Evolutionary conservation across 768 basidiomycete species (phyloP).

Genomic region (Xerocomellus chrysenteron): DNA sequence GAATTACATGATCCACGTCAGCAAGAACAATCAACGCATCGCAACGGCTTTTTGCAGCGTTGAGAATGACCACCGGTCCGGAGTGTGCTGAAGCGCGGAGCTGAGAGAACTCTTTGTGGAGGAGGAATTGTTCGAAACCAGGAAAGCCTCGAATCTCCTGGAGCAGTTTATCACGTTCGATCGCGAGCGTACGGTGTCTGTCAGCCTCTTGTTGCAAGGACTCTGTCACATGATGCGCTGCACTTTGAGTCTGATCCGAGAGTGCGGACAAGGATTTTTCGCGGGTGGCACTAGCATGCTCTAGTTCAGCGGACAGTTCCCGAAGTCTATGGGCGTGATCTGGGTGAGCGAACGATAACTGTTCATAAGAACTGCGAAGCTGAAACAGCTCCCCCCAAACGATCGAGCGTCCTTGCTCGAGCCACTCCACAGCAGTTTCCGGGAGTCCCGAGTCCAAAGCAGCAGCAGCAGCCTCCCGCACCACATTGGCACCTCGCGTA

Average conservation of each 20-base stretch:
- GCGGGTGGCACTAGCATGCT: neutral
- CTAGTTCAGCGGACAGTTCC: neutral
- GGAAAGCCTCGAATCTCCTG: too few species aligned
- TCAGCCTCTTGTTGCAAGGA: too few species aligned
- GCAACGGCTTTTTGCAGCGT: too few species aligned
- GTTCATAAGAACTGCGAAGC: slow-evolving; percentile 10
- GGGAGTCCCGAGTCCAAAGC: slow-evolving; percentile 12
- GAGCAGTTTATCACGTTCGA: too few species aligned
- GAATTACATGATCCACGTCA: too few species aligned
- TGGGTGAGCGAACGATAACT: neutral
- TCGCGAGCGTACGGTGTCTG: too few species aligned
- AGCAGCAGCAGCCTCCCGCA: slow-evolving; percentile 22
- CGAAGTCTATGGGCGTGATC: neutral
- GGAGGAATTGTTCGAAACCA: too few species aligned
- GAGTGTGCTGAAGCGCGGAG: too few species aligned
- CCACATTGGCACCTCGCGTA: slow-evolving; percentile 8
- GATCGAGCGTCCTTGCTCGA: slow-evolving; percentile 17
- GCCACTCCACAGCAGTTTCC: slow-evolving; percentile 14
- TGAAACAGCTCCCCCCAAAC: slow-evolving; percentile 17
- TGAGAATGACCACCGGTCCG: too few species aligned
- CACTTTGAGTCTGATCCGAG: neutral
- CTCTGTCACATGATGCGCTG: too few species aligned
- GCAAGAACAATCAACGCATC: too few species aligned
- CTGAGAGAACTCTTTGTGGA: too few species aligned
- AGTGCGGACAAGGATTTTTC: neutral